A percentile compares a stretch with the other conserved stretches of the same genome.
Conservation (phyloP, 352 stramenopile species). For the Phytophthora nicotianae region DNA sequence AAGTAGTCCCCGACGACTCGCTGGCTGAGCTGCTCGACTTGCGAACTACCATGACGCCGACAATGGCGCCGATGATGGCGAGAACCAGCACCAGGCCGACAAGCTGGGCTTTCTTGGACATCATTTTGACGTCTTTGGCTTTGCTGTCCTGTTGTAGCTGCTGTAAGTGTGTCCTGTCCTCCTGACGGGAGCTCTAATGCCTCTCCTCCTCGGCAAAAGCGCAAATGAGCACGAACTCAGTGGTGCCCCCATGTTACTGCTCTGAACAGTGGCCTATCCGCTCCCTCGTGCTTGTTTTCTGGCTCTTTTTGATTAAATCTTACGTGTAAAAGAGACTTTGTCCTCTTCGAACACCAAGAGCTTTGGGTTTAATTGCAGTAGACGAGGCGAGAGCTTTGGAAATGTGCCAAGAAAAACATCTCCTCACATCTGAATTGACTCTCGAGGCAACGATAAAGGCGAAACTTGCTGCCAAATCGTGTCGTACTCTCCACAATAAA, state of each 20-base stretch:
- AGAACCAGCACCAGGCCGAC: slow-evolving; percentile 49
- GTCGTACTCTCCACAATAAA: slow-evolving; percentile 27
- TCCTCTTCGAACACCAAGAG: slow-evolving; percentile 12
- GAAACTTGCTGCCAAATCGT: slow-evolving; percentile 22
- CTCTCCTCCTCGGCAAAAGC: slow-evolving; percentile 35
- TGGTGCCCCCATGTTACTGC: slow-evolving; percentile 1
- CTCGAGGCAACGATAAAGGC: slow-evolving; percentile 27
- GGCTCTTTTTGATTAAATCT: slow-evolving; percentile 29
- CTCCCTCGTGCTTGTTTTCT: slow-evolving; percentile 11
- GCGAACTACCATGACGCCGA: slow-evolving; percentile 46
- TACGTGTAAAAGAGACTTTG: slow-evolving; percentile 13
- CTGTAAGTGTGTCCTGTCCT: slow-evolving; percentile 25
- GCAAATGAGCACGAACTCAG: slow-evolving; percentile 25
- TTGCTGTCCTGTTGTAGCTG: slow-evolving; percentile 8
- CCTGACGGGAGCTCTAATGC: slow-evolving; percentile 18
- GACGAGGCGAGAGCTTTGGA: slow-evolving; percentile 14
- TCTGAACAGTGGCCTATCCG: slow-evolving; percentile 16
- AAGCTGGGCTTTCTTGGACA: slow-evolving; percentile 46
- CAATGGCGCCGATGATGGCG: slow-evolving; percentile 49
- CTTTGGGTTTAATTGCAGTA: slow-evolving; percentile 1
- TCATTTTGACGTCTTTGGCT: slow-evolving; percentile 23
- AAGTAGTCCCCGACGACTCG: slow-evolving; percentile 28
- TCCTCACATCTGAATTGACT: slow-evolving; percentile 25
- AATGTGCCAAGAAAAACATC: background rate
- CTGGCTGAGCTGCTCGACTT: slow-evolving; percentile 31